Evolutionary conservation across 2,329 filamentous ascomycete genomes (phyloP), one percentile per base, ranked within the genome.

Genomic region (Stagonosporopsis rhizophila): DNA sequence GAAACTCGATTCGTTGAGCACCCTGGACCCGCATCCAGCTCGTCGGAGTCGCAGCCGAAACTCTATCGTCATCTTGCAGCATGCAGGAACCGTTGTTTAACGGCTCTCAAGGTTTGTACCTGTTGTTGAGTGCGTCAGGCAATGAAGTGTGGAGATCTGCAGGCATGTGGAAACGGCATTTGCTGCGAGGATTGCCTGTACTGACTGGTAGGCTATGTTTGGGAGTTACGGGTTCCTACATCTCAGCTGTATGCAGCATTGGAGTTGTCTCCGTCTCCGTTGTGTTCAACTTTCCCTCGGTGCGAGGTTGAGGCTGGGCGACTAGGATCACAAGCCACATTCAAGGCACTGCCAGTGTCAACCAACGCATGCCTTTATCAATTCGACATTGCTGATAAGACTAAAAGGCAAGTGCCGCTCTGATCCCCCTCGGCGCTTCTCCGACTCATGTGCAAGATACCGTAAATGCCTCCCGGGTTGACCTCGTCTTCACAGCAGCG

Each of bases 201-300:
- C 44, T 30, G 37, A 22, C 34, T 41, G 40, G 27, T 45, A 45
- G 39, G 14, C 34, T 44, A 50, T n/a, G 20, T 41, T 44, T 39
- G 52, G 44, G 8, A 19, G 32, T 35, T 22, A 11, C 41, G 27
- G 34, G 35, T 37, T 41, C 35, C 28, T 46, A 46, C 22, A 44
- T 23, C 23, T 38, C 12, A 45, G 39, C n/a, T 44, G 44, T 37
- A 40, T 44, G 44, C 32, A 49, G 25, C 15, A 4, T 23, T 39
- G 41, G 40, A 50, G 25, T 34, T 27, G n/a, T 32, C 27, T 44
- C 52, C 52, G n/a, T 32, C 27, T 44, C 52, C 52, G 52, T 27
- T 7, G 19, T 23, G 41, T 27, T 30, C 28, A 37, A n/a, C 40
- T 22, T 17, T 27, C 15, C n/a, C 14, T 9, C 37, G 7, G 20